Evolutionary conservation across 352 stramenopile genomes (phyloP).

Genomic region (Phytophthora melonis): DNA sequence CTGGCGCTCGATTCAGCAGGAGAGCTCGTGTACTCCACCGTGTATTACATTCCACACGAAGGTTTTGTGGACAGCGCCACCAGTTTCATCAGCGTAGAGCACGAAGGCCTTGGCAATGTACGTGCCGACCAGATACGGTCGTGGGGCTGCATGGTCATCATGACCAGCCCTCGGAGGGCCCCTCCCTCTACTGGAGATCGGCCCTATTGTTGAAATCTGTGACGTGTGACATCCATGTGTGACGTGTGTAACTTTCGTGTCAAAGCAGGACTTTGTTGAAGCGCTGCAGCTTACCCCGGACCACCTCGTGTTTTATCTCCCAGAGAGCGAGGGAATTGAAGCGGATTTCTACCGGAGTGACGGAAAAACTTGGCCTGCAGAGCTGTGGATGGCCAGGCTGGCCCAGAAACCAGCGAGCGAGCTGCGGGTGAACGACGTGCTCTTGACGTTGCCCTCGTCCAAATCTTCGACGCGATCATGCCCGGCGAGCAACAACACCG

Average conservation of each 20-base stretch:
- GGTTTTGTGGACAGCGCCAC: constrained; percentile 15
- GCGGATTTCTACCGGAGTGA: not conserved
- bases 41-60: constrained; percentile 80
- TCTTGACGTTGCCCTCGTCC: constrained; percentile 40
- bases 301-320: constrained; percentile 57
- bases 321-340: constrained; percentile 12
- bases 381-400: constrained; percentile 24
- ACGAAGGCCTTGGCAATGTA: constrained; percentile 39
- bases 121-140: constrained; percentile 30
- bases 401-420: constrained; percentile 60
- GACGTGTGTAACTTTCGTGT: constrained; percentile 33
- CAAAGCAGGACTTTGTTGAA: constrained; percentile 25
- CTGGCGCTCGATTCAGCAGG: constrained; percentile 56
- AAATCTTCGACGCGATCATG: constrained; percentile 22
- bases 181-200: not conserved
- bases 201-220: constrained; percentile 27
- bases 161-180: no score
- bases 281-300: constrained; percentile 55
- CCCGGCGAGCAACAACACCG: constrained; percentile 28
- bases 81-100: constrained; percentile 46
- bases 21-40: constrained; percentile 48
- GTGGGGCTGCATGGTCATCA: constrained; percentile 1
- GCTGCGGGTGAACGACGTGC: constrained; percentile 54
- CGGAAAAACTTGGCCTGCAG: not conserved
- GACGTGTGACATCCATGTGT: constrained; percentile 30